phyloP scores from a whole-genome alignment of 345 rosid genomes.

The Clarkia xantiana region DNA sequence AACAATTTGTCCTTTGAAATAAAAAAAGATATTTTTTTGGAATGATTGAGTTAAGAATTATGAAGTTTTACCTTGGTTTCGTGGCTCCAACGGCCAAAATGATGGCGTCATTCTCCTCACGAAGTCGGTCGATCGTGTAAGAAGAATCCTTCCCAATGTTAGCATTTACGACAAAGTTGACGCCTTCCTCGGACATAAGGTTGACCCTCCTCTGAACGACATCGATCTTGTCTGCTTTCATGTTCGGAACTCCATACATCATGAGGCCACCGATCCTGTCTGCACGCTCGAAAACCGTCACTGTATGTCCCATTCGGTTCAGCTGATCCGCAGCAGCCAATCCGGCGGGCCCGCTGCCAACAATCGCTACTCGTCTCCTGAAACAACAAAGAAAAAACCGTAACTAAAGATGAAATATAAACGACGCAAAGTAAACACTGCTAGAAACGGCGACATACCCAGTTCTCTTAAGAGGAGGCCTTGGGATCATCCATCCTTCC shows the following conservation, averaged over 20 bases:
- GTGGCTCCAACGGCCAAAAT: constrained; percentile 92
- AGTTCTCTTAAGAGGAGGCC: constrained; percentile 75
- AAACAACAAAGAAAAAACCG: not conserved
- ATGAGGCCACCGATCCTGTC: constrained; percentile 97
- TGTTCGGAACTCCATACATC: constrained; percentile 99
- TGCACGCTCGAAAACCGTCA: constrained; percentile 91
- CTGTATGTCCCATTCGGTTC: constrained; percentile 85
- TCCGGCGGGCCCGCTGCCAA: constrained; percentile 98
- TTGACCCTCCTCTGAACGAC: constrained; percentile 86
- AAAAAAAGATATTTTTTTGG: not conserved
- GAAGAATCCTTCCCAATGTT: constrained; percentile 68
- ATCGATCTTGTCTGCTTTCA: constrained; percentile 90
- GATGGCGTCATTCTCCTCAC: constrained; percentile 70
- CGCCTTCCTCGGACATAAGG: constrained; percentile 85
- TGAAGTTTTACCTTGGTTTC: constrained; percentile 58
- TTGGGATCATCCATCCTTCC: constrained; percentile 97
- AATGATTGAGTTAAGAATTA: not conserved
- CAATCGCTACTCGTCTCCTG: constrained; percentile 75
- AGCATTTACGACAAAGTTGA: constrained; percentile 79
- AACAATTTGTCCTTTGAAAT: not conserved
- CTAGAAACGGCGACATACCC: constrained; percentile 36
- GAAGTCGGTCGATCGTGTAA: constrained; percentile 59
- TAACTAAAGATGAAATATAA: not conserved
- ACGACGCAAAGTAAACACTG: not conserved
- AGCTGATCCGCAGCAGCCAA: constrained; percentile 98